Evolutionary conservation across 768 basidiomycete species (phyloP).

Genomic region (Auriscalpium vulgare): DNA sequence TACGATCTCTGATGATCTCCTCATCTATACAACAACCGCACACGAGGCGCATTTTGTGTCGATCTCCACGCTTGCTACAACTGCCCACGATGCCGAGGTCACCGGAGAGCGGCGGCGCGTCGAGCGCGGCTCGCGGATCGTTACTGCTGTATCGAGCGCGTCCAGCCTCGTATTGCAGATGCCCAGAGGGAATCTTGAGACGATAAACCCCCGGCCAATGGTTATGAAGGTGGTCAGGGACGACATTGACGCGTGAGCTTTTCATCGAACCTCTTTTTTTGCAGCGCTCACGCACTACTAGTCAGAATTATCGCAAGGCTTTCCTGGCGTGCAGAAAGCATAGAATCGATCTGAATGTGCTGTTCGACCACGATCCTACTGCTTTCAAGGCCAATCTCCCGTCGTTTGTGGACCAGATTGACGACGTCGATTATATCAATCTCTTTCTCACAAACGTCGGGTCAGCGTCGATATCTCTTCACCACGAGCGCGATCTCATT

Average conservation of each 20-base stretch:
- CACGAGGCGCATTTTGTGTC: conserved; percentile 79
- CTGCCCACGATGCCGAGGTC: neutral
- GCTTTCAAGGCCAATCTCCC: conserved; percentile 56
- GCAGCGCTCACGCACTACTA: conserved; percentile 19
- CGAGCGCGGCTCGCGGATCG: conserved; percentile 86
- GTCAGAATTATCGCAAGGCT: conserved; percentile 75
- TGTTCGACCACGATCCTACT: conserved; percentile 75
- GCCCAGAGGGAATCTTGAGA: conserved; percentile 96
- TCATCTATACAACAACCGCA: conserved; percentile 77
- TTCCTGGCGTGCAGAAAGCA: conserved; percentile 91
- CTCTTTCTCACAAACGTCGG: conserved; percentile 82
- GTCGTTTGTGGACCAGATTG: conserved; percentile 75
- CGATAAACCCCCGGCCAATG: conserved; percentile 85
- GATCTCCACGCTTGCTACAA: conserved; percentile 25
- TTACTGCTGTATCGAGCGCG: conserved; percentile 76
- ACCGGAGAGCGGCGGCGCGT: conserved; percentile 69
- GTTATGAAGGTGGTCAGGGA: conserved; percentile 78
- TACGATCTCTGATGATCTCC: conserved; percentile 59
- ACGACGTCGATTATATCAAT: conserved; percentile 88
- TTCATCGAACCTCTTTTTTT: neutral
- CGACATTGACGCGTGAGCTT: conserved; percentile 51
- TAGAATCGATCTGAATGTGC: conserved; percentile 80
- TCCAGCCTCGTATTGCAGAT: conserved; percentile 94
- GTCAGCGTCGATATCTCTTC: conserved; percentile 31
- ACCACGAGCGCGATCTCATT: neutral